Evolutionary conservation across 192 early-diverging fungal genomes (phyloP).

Genomic region (Backusella sp.): DNA sequence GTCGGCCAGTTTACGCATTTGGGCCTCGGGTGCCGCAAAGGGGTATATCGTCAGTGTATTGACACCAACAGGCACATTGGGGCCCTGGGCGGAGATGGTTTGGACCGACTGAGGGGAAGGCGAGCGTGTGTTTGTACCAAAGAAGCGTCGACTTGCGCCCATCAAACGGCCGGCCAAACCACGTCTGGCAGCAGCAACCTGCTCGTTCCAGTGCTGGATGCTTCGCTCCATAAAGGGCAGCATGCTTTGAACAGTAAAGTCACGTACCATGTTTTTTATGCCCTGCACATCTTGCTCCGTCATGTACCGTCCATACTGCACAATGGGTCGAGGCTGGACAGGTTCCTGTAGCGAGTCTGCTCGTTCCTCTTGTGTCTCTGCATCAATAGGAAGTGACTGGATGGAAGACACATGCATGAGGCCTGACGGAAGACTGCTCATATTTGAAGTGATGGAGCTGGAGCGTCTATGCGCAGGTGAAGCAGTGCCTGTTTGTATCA

Average conservation of each 20-base stretch:
- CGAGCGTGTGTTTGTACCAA: slow-evolving; percentile 59
- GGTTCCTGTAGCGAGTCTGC: not conserved
- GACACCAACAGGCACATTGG: slow-evolving; percentile 33
- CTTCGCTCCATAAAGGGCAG: slow-evolving; percentile 88
- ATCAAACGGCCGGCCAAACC: slow-evolving; percentile 90
- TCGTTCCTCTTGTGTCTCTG: slow-evolving; percentile 20
- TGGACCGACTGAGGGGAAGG: slow-evolving; percentile 41
- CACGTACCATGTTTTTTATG: slow-evolving; percentile 48
- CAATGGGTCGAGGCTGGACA: slow-evolving; percentile 18
- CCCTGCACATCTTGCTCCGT: slow-evolving; percentile 51
- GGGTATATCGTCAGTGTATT: slow-evolving; percentile 48
- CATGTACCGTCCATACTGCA: slow-evolving; percentile 53
- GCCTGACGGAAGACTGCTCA: not conserved
- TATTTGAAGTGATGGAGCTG: slow-evolving; percentile 8
- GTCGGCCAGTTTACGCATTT: slow-evolving; percentile 91
- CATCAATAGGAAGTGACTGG: slow-evolving; percentile 5
- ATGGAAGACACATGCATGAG: not conserved
- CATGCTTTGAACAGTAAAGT: slow-evolving; percentile 72
- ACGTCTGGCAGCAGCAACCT: slow-evolving; percentile 83
- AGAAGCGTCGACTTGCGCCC: slow-evolving; percentile 79
- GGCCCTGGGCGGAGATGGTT: slow-evolving; percentile 34
- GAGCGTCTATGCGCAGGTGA: slow-evolving; percentile 8
- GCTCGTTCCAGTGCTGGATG: slow-evolving; percentile 87
- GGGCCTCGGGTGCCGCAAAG: slow-evolving; percentile 83
- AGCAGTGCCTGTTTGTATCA: not conserved